Base-by-base conservation (phyloP, 371 early-diverging fungal genomes). In the Mucor plumbeus region DNA sequence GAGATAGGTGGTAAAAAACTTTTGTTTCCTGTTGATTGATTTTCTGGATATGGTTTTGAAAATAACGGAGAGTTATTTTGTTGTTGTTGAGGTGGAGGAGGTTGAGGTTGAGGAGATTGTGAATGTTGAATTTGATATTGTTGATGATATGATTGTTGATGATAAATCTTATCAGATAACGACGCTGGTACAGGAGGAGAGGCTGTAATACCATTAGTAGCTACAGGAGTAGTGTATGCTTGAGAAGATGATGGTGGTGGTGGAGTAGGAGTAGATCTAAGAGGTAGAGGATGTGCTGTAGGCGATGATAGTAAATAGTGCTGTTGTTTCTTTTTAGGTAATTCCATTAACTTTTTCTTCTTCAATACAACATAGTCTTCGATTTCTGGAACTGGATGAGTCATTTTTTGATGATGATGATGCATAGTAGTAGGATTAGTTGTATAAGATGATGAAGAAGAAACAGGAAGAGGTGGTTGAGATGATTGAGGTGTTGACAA, bases 1-100 rank as follows among this genome's bases (percentile, higher is more conserved):
- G 72, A 71, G 2, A 74, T 71, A 5, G 77, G 77, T 21, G 74
- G 77, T 39, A 70, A 68, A 34, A 67, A 61, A 15, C 65, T 61
- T 17, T 67, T 50, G 34, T 7, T 43, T 47, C 15, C 38, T 19
- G 60, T 61, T 57, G 56, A 17, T 21, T 50, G 62, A 55, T 13
- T 55, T 11, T 55, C 55, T 34, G 35, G 55, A 31, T 55, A 35
- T 34, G 55, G 55, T n/a, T 55, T 55, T 35, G 55, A 34, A 21
- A 55, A 55, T n/a, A 55, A 35, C 11, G 50, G 50, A 21, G 50
- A 50, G 21, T 50, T 19, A 26, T 50, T 50, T 43, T 61, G 44
- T 57, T 43, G 53, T 55, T 41, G 61, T 43, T 38, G 53, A 41
- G 36, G 59, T 31, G 61, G 39, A 15, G 38, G 60, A 43, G 35